Base-by-base conservation (phyloP, 2,329 filamentous ascomycete genomes). In the Chaetoscypha palmicola region DNA sequence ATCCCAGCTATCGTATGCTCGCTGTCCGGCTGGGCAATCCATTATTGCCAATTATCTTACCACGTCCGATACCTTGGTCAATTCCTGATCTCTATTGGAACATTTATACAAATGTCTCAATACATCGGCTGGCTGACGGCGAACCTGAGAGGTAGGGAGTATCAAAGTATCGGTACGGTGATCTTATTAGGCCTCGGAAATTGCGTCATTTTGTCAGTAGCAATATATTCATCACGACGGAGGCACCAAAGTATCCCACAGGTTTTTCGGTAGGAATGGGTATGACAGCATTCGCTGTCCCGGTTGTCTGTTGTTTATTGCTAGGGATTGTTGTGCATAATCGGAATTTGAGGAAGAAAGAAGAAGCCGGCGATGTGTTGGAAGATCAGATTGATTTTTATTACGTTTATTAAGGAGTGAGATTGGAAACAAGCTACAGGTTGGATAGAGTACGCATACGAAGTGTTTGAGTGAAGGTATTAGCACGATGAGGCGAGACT, bases 181-280 rank as follows among this genome's bases (percentile, higher is more conserved):
- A 59, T 68, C 52, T 63, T 66, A 54, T 56, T 65, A 2, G 65
- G 65, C 2, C 64, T 70, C 16, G 68, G 66, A n/a, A 70, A 69
- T 51, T 68, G 65, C 44, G 68, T 64, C 37, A 66, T 37, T 65
- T 70, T 40, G 57, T 70, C 5, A 62, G 62, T 3, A 58, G 60
- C 20, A 68, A 68, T 45, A 58, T 70, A 4, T 70, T 70, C 47
- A 63, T 70, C 48, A 59, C 56, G 8, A 46, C 42, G 3, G 57
- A 70, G 50, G 54, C 60, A 2, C 67, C 66, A 3, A 55, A 48
- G 4, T 70, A 68, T 44, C 58, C 56, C 2, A 63, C 62, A 0
- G 67, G 66, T 1, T 65, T 64, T 50, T 58, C 60, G 1, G 62
- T 60, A 2, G 64, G 65, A 9, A 49, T 69, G 10, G 62, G 52